Evolutionary conservation across 768 basidiomycete genomes (phyloP).

Genomic region (Podaxis mareebaensis): DNA sequence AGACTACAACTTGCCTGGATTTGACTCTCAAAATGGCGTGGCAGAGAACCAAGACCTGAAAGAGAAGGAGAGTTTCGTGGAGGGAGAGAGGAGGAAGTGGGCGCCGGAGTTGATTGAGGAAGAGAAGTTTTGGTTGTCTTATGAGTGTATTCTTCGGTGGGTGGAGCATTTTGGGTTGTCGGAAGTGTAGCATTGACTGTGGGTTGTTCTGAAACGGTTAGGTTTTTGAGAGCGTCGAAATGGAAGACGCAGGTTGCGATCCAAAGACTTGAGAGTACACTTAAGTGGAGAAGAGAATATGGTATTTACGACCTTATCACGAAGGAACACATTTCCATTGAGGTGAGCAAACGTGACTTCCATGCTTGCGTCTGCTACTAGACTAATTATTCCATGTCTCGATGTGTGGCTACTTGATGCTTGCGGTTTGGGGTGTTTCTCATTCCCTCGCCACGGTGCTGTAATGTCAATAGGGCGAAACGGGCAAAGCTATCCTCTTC

Average conservation of each 20-base stretch:
- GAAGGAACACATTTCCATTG: slow-evolving; percentile 67
- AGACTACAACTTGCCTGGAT: slow-evolving; percentile 15
- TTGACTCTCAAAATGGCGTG: slow-evolving; percentile 1
- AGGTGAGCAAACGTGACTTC: slow-evolving; percentile 42
- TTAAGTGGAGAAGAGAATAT: slow-evolving; percentile 44
- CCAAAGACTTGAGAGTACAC: slow-evolving; percentile 12
- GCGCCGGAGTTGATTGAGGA: slow-evolving; percentile 52
- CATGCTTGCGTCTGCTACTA: background rate
- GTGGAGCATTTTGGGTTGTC: slow-evolving; percentile 5
- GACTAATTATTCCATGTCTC: background rate
- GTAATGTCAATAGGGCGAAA: slow-evolving; percentile 52
- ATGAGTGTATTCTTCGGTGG: slow-evolving; percentile 72
- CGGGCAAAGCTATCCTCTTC: slow-evolving; percentile 79
- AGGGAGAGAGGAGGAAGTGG: slow-evolving; percentile 14
- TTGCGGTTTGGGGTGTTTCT: background rate
- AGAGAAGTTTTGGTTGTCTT: slow-evolving; percentile 81
- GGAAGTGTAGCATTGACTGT: background rate
- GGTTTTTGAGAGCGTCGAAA: slow-evolving; percentile 12
- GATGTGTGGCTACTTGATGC: background rate
- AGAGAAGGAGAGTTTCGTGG: background rate
- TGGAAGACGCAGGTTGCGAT: slow-evolving; percentile 11
- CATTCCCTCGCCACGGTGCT: background rate
- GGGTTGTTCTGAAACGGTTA: background rate
- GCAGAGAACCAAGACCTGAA: slow-evolving; percentile 1
- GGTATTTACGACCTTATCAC: slow-evolving; percentile 67